A percentile compares a stretch with the other conserved stretches of the same genome.
Conservation (phyloP, 768 basidiomycete genomes). For the Tulasnella calospora region DNA sequence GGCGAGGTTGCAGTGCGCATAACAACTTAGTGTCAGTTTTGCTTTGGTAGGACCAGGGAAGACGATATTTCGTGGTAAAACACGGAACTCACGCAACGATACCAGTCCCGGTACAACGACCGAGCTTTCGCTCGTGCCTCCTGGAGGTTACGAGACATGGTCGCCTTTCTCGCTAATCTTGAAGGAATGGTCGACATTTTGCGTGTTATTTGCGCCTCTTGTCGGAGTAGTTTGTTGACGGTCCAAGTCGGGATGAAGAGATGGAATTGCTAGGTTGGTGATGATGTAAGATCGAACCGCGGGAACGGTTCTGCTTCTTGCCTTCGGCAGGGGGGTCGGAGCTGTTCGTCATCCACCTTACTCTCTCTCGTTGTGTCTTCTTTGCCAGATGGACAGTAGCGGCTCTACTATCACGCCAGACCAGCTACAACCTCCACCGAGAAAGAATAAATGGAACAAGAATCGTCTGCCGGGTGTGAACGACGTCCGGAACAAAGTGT, state of each 20-base stretch:
- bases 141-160: slow-evolving; percentile 49
- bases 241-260: slow-evolving; percentile 9
- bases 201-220: no score
- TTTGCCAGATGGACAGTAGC: background rate
- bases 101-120: slow-evolving; percentile 88
- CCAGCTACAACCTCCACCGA: background rate
- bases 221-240: background rate
- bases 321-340: background rate
- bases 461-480: background rate
- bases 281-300: background rate
- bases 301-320: background rate
- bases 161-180: slow-evolving; percentile 69
- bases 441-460: background rate
- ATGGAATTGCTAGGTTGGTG: background rate
- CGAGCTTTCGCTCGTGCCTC: slow-evolving; percentile 66
- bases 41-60: background rate
- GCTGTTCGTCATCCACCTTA: background rate
- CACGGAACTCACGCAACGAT: slow-evolving; percentile 68
- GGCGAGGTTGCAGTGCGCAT: background rate
- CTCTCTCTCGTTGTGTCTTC: background rate
- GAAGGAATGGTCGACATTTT: slow-evolving; percentile 81
- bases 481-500: slow-evolving; percentile 21
- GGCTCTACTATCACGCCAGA: background rate
- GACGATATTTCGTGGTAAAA: background rate
- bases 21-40: background rate